Base-by-base conservation (phyloP, 1,284 basidiomycete species). In the Leccinum solheimii region DNA sequence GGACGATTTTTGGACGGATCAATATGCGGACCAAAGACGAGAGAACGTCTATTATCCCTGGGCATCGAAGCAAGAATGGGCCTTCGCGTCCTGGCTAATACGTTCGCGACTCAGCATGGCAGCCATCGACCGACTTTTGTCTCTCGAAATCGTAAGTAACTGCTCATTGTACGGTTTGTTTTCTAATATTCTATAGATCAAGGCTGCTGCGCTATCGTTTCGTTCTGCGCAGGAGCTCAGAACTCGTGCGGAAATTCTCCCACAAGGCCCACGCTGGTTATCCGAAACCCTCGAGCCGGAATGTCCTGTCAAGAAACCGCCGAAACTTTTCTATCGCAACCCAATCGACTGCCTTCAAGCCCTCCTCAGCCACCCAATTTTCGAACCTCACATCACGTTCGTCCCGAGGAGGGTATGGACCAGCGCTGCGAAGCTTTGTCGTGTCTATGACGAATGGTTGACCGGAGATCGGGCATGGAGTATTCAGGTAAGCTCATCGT, bases 341-440 rank as follows among this genome's bases (percentile, higher is more conserved):
- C 19, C 34, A 1, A 27, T 58, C 3, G 57, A 58, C 16, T 58
- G 50, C 38, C n/a, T 58, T 3, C 57, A 58, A 43, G 23, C 38
- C 7, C 38, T 40, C 38, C 38, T 40, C 7, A 40, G 38, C 38
- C 38, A 40, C 26, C 8, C 27, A 2, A 34, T 52, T 7, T 11
- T 58, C 7, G 26, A 6, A 32, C 5, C 16, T 32, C 55, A 59
- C 19, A 62, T 64, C 10, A 52, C 53, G 32, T 62, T 64, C 4
- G 7, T 43, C 3, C 49, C 61, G 3, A 11, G 55, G 19, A 63
- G 34, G 48, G 51, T 64, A 30, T 66, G 55, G 53, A 59, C 53
- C 0, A 40, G 13, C 0, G 32, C 65, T 1, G 51, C 51, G 4
- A 58, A 40, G n/a, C 16, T 66, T 5, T 57, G 56, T 45, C 7